Conservation (phyloP, 2,329 filamentous ascomycete species). For the Aciculosporium take region DNA sequence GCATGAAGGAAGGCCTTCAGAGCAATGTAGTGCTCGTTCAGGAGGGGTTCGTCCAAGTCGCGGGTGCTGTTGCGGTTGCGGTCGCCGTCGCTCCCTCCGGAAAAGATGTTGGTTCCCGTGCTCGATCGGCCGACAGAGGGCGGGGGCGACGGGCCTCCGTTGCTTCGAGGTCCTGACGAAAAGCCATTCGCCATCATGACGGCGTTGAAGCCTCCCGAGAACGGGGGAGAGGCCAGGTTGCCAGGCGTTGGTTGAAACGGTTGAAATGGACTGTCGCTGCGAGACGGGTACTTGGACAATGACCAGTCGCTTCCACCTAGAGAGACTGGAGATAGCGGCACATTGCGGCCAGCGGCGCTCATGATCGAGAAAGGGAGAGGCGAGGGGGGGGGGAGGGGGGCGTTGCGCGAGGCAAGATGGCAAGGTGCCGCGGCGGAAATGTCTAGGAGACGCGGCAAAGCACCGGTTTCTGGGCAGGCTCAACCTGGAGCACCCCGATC, state of each 20-base stretch:
- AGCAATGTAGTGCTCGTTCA: conserved; percentile 69
- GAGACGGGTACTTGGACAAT: conserved; percentile 49
- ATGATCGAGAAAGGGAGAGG: conserved; percentile 30
- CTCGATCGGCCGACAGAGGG: conserved; percentile 79
- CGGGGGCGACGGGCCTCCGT: conserved; percentile 64
- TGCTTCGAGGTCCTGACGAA: conserved; percentile 39
- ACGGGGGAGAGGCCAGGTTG: conserved; percentile 54
- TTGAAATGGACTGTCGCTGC: conserved; percentile 36
- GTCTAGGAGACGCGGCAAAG: conserved; percentile 10
- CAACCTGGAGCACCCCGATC: conserved; percentile 1
- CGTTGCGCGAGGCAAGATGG: conserved; percentile 10
- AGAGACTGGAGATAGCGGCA: conserved; percentile 69
- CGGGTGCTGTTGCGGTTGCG: conserved; percentile 39
- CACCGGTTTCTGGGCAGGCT: conserved; percentile 1
- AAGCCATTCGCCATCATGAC: conserved; percentile 47
- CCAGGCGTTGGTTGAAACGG: conserved; percentile 34
- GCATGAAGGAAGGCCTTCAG: conserved; percentile 63
- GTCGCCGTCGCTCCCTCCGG: conserved; percentile 51
- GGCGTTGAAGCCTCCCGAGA: conserved; percentile 47
- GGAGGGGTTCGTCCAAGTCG: conserved; percentile 47
- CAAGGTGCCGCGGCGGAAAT: conserved; percentile 3
- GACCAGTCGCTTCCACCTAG: conserved; percentile 76
- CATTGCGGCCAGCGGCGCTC: conserved; percentile 51
- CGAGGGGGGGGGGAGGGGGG: conserved; percentile 10
- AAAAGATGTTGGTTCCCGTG: conserved; percentile 58